These are phyloP conservation scores for Neonectria punicea DNA, from an alignment of 2,329 filamentous ascomycete genomes.

Conservation along the genomic window DNA sequence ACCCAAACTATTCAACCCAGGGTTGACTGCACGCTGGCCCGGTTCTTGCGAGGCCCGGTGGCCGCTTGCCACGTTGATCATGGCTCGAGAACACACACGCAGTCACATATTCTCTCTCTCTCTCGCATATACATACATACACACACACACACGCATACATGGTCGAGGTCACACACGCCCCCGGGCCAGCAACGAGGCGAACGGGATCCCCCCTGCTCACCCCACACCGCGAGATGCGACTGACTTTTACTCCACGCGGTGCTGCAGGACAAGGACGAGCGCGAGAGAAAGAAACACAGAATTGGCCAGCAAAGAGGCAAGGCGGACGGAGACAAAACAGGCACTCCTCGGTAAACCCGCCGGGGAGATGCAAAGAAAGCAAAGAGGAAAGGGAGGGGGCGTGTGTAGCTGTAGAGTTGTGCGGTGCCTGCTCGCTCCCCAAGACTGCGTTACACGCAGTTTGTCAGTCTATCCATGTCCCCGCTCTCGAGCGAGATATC, in stretches of 20 bases:
- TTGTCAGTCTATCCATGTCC: background rate
- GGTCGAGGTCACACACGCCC: slow-evolving; percentile 24
- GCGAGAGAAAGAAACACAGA: too few species aligned
- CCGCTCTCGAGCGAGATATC: slow-evolving; percentile 4
- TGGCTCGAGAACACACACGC: slow-evolving; percentile 32
- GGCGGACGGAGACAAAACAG: slow-evolving; percentile 34
- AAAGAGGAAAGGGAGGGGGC: background rate
- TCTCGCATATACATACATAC: background rate
- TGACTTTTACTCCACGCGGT: slow-evolving; percentile 31
- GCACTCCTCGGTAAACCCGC: slow-evolving; percentile 26
- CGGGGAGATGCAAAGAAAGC: slow-evolving; percentile 10
- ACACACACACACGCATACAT: background rate
- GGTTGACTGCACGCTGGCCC: slow-evolving; percentile 21
- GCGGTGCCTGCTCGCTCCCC: slow-evolving; percentile 14
- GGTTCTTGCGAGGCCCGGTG: slow-evolving; percentile 36
- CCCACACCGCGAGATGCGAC: slow-evolving; percentile 38
- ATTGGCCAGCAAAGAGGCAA: slow-evolving; percentile 21
- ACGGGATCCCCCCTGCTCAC: slow-evolving; percentile 25
- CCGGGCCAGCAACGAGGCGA: slow-evolving; percentile 33
- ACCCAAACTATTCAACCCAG: slow-evolving; percentile 15
- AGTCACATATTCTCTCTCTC: background rate
- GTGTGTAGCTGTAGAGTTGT: slow-evolving; percentile 28
- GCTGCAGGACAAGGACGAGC: slow-evolving; percentile 21
- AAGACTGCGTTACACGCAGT: background rate
- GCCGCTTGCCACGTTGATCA: slow-evolving; percentile 50